Conservation (phyloP, 352 stramenopile genomes). For the Phytophthora megakarya region DNA sequence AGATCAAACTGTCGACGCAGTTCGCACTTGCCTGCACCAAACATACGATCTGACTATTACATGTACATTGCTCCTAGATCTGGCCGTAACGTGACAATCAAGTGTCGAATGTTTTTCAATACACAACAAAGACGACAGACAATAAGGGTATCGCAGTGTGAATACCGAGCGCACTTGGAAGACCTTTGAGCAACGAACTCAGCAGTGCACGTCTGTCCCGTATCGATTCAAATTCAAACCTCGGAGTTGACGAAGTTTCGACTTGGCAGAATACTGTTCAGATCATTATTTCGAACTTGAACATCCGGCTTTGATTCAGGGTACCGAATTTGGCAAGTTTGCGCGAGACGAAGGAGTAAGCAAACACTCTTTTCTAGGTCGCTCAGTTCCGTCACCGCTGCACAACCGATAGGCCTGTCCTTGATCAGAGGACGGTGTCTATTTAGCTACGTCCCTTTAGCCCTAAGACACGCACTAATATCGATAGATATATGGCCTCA, state of each 20-base stretch:
- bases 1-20: slow-evolving; percentile 2
- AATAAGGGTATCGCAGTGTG: neutral
- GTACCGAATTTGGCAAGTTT: too few species aligned
- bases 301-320: too few species aligned
- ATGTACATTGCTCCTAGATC: neutral
- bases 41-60: neutral
- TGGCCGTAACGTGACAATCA: neutral
- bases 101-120: slow-evolving; percentile 2
- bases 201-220: slow-evolving; percentile 10
- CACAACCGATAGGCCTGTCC: too few species aligned
- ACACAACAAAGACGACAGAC: slow-evolving; percentile 1
- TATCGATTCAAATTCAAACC: neutral
- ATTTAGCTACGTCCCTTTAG: too few species aligned
- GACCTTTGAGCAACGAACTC: neutral
- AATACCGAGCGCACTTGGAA: neutral
- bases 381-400: too few species aligned
- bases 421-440: too few species aligned
- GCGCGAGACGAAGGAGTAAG: too few species aligned
- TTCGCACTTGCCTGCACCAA: neutral
- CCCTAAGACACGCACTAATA: too few species aligned
- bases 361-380: too few species aligned
- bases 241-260: slow-evolving; percentile 9
- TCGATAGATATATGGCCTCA: too few species aligned
- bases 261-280: slow-evolving; percentile 28
- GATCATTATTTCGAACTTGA: too few species aligned